A percentile compares a stretch with the other conserved stretches of the same genome.
phyloP scores from a whole-genome alignment of 169 alveolate genomes.

The Plasmodium sp. region DNA sequence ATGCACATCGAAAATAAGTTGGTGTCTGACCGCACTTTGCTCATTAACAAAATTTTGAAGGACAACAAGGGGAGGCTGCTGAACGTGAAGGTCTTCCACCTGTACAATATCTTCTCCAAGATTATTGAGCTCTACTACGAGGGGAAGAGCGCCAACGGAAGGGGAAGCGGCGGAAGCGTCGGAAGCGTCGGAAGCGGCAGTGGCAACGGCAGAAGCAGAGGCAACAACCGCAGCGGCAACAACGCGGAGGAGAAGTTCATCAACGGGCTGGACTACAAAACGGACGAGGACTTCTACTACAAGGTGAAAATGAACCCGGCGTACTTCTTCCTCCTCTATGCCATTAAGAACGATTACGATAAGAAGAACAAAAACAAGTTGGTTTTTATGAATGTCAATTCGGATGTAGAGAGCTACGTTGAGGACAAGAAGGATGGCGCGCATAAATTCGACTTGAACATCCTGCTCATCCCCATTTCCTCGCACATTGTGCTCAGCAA shows the following conservation, averaged over 20 bases:
- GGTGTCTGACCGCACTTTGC: conserved; percentile 21
- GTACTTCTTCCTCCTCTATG: conserved; percentile 44
- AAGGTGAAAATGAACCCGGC: conserved; percentile 52
- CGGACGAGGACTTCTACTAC: conserved; percentile 57
- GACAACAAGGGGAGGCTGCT: conserved; percentile 49
- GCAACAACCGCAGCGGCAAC: neutral
- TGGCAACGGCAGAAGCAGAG: neutral
- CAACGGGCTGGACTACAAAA: conserved; percentile 19
- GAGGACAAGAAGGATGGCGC: conserved; percentile 53
- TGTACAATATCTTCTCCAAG: conserved; percentile 57
- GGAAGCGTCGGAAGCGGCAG: no score
- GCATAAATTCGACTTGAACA: conserved; percentile 18
- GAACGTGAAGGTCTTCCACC: conserved; percentile 44
- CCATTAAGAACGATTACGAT: conserved; percentile 67
- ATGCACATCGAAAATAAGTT: conserved; percentile 67
- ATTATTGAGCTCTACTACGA: conserved; percentile 46
- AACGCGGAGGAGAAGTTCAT: neutral
- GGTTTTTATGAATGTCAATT: conserved; percentile 54
- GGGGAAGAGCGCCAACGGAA: neutral
- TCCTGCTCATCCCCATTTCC: conserved; percentile 26
- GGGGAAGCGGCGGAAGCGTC: no score
- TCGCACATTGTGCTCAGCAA: conserved; percentile 29
- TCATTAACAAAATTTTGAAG: conserved; percentile 12
- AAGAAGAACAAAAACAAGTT: conserved; percentile 53
- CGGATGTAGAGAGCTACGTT: conserved; percentile 42